A percentile compares a stretch with the other conserved stretches of the same genome.
These are phyloP conservation scores for Atkinsonella texensis DNA, from an alignment of 2,329 filamentous ascomycete species.

Conservation along the genomic window DNA sequence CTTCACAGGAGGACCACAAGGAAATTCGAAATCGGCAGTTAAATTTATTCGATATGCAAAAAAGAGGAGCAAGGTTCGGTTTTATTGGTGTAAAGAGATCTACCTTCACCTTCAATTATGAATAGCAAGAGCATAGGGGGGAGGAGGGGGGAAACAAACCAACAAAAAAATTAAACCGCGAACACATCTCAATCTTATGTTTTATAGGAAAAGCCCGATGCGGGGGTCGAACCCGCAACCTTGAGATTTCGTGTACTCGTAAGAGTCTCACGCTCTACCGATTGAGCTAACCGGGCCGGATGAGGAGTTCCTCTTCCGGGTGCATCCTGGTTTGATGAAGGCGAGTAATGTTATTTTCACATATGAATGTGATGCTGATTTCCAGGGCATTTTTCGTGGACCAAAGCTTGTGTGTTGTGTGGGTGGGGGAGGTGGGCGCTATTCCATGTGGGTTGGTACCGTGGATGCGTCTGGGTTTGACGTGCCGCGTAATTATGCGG, in stretches of 20 bases:
- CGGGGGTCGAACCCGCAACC: constrained; percentile 42
- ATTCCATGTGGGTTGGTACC: no score
- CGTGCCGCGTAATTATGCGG: no score
- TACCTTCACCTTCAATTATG: no score
- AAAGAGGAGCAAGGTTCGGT: no score
- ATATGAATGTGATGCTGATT: not conserved
- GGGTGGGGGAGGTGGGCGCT: not conserved
- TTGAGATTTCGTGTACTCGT: constrained; percentile 28
- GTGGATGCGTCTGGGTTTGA: no score
- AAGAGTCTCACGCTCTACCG: constrained; percentile 62
- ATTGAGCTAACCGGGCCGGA: constrained; percentile 27
- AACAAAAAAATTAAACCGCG: not conserved
- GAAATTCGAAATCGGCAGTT: no score
- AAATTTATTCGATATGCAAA: no score
- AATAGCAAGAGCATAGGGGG: no score
- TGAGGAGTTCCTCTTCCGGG: not conserved
- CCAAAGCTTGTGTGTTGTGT: not conserved
- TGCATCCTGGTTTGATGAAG: not conserved
- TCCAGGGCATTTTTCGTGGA: not conserved
- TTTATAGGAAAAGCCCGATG: constrained; percentile 17
- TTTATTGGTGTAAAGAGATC: no score
- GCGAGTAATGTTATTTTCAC: rapidly evolving
- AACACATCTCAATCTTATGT: not conserved
- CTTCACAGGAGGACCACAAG: no score
- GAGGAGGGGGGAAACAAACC: no score